phyloP scores from a whole-genome alignment of 1,139 yeast species.

The Debaryomyces singareniensis region DNA sequence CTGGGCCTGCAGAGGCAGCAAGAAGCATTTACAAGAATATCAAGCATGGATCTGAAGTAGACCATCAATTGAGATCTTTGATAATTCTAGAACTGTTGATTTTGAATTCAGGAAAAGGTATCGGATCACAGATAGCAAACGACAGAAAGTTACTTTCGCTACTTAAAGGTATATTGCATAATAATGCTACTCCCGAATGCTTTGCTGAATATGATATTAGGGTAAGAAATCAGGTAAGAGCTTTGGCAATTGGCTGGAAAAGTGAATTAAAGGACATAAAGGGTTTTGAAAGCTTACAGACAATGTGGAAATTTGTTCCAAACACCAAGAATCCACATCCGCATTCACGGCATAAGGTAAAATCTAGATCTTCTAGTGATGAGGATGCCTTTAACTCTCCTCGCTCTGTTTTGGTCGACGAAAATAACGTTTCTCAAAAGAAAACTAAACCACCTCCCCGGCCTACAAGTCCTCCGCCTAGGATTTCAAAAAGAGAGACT shows the following conservation, averaged over 20 bases:
- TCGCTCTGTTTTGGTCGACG: conserved; percentile 1
- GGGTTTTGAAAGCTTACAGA: conserved; percentile 46
- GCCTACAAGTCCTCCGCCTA: conserved; percentile 21
- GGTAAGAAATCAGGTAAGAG: conserved; percentile 40
- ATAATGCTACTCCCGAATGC: conserved; percentile 29
- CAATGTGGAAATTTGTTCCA: conserved; percentile 37
- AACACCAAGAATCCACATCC: conserved; percentile 1
- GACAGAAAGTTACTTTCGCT: conserved; percentile 71
- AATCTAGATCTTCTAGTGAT: conserved; percentile 7
- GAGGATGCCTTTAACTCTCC: conserved; percentile 9
- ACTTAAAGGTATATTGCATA: conserved; percentile 42
- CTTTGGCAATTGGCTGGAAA: conserved; percentile 61
- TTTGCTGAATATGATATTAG: conserved; percentile 35
- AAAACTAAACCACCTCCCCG: conserved; percentile 23
- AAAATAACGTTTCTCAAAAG: conserved; percentile 6
- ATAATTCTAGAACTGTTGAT: conserved; percentile 68
- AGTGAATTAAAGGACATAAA: conserved; percentile 45
- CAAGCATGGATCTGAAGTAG: conserved; percentile 64
- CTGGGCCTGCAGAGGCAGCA: conserved; percentile 75
- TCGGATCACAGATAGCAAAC: conserved; percentile 49
- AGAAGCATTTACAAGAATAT: conserved; percentile 82
- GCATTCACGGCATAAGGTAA: conserved; percentile 5
- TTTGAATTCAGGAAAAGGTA: conserved; percentile 59
- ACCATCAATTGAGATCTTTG: conserved; percentile 61
- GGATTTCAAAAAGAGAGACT: conserved; percentile 4